Conservation (phyloP, 2,329 filamentous ascomycete genomes). For the Cordyceps pruinosa region DNA sequence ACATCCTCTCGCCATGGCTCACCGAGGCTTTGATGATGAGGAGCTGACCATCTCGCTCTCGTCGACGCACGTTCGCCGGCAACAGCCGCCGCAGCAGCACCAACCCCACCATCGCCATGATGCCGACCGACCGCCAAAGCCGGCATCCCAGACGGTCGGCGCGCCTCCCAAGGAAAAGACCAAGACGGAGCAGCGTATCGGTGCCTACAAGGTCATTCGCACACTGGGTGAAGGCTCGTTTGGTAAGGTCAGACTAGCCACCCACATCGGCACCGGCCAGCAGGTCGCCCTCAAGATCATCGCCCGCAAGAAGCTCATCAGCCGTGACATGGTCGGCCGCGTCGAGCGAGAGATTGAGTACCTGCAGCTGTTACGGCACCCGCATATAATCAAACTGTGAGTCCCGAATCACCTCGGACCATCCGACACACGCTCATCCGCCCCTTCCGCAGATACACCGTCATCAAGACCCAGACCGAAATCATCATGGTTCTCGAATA, state of each 20-base stretch:
- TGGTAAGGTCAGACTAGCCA: slow-evolving; percentile 95
- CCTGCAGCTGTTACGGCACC: slow-evolving; percentile 87
- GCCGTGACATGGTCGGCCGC: slow-evolving; percentile 92
- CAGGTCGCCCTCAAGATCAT: slow-evolving; percentile 98
- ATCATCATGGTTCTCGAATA: slow-evolving; percentile 99
- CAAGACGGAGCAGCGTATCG: slow-evolving; percentile 76
- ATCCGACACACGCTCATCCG: not conserved
- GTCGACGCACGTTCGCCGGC: slow-evolving; percentile 55
- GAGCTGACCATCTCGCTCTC: slow-evolving; percentile 74
- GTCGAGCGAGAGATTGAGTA: slow-evolving; percentile 99
- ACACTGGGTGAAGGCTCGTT: slow-evolving; percentile 96
- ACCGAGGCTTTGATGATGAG: slow-evolving; percentile 65
- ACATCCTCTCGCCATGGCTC: slow-evolving; percentile 36
- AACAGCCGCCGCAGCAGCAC: slow-evolving; percentile 22
- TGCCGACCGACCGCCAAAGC: slow-evolving; percentile 18
- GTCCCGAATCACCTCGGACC: slow-evolving; percentile 17
- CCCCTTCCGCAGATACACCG: slow-evolving; percentile 62
- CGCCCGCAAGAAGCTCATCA: slow-evolving; percentile 89
- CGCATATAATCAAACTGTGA: slow-evolving; percentile 97
- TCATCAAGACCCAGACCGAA: slow-evolving; percentile 88
- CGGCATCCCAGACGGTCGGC: slow-evolving; percentile 23
- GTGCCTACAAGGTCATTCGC: slow-evolving; percentile 83
- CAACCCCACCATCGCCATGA: slow-evolving; percentile 16
- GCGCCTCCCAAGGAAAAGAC: slow-evolving; percentile 33
- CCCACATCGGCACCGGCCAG: slow-evolving; percentile 85